phyloP scores from a whole-genome alignment of 1,284 basidiomycete species.

The Heterobasidion parviporum region DNA sequence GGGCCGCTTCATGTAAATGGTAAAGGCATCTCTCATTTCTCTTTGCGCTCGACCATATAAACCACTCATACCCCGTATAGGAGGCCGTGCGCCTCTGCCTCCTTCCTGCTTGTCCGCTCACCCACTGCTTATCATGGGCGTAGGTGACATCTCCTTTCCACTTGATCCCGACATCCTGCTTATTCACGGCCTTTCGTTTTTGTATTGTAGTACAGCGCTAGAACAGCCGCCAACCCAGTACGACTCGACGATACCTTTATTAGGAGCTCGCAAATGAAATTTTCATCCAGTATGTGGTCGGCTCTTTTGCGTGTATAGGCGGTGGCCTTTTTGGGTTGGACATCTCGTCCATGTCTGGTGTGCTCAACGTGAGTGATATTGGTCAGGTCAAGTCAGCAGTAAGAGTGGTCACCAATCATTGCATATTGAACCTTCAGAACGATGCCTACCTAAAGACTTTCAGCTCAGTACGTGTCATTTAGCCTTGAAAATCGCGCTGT shows the following conservation, averaged over 20 bases:
- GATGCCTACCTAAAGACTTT: constrained; percentile 45
- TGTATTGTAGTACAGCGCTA: constrained; percentile 24
- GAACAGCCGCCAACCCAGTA: constrained; percentile 30
- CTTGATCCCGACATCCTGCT: neutral
- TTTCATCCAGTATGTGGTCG: constrained; percentile 45
- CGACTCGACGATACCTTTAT: neutral
- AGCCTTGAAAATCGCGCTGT: neutral
- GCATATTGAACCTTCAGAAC: constrained; percentile 32
- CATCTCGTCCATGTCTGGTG: constrained; percentile 79
- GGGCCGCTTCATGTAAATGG: no score
- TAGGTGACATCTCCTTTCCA: neutral
- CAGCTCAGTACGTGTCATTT: constrained; percentile 26
- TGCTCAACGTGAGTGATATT: constrained; percentile 44
- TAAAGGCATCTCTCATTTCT: no score
- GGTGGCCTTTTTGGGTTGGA: constrained; percentile 73
- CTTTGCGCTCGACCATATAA: no score
- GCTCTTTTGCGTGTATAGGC: constrained; percentile 74
- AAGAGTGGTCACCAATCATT: neutral
- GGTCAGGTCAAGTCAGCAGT: neutral
- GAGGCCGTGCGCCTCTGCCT: no score
- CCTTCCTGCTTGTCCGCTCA: no score
- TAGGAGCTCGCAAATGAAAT: neutral
- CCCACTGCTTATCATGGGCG: neutral
- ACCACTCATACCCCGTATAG: no score
- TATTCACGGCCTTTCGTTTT: neutral